A percentile compares a stretch with the other conserved stretches of the same genome.
Evolutionary conservation across 2,329 filamentous ascomycete species (phyloP).

Genomic region (Hypoxylon sp.): DNA sequence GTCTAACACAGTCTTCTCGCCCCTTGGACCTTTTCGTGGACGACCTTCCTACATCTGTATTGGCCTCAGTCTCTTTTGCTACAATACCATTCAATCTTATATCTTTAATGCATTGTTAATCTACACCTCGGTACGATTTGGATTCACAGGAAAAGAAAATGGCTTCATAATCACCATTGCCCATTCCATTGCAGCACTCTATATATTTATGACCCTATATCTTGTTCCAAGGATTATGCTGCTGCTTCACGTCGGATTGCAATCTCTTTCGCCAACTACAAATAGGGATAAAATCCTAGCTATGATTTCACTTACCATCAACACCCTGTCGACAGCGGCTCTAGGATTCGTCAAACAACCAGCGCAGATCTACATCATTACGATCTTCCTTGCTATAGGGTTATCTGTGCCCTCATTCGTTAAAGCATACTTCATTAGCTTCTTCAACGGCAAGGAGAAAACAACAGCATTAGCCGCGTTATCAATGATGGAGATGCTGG

Average conservation of each 20-base stretch:
- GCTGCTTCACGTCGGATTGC: too few species aligned
- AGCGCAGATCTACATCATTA: background rate
- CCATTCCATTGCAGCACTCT: background rate
- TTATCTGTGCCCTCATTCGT: background rate
- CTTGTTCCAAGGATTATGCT: background rate
- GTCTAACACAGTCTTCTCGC: background rate
- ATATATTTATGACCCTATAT: background rate
- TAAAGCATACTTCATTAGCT: background rate
- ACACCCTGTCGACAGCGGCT: background rate
- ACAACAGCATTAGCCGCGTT: background rate
- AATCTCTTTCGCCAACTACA: too few species aligned
- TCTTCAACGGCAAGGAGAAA: background rate
- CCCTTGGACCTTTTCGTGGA: background rate
- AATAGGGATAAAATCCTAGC: background rate
- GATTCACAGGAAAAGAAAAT: background rate
- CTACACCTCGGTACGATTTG: background rate
- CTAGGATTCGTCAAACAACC: background rate
- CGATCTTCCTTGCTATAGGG: background rate
- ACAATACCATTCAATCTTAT: background rate
- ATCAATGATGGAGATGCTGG: background rate
- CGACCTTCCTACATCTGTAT: background rate
- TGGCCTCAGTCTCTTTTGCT: background rate
- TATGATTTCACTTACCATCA: background rate
- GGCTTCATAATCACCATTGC: background rate
- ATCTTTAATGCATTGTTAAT: background rate